Percentiles rank a stretch among this genome's conserved stretches.
phyloP scores from a whole-genome alignment of 352 stramenopile species.

The Globisporangium rhizosaccharum region DNA sequence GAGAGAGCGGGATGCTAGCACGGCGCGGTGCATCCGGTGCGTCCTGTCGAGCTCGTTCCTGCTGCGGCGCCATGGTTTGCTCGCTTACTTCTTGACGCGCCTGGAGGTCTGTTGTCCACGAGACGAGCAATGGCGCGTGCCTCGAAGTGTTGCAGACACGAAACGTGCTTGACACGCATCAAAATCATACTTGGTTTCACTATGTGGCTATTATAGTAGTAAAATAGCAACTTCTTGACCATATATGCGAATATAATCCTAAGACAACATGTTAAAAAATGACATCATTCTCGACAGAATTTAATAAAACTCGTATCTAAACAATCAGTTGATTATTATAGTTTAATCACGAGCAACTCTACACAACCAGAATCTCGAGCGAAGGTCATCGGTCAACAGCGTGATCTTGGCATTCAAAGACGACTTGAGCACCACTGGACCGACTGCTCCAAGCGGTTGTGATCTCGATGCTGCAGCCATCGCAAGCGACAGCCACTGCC shows the following conservation, averaged over 20 bases:
- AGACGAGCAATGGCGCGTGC: not conserved
- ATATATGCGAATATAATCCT: too few species aligned
- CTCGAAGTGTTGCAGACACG: too few species aligned
- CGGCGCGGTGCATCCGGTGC: conserved; percentile 31
- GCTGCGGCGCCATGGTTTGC: not conserved
- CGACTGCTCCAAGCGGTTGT: not conserved
- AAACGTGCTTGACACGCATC: not conserved
- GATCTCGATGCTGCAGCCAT: conserved; percentile 3
- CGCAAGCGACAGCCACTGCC: not conserved
- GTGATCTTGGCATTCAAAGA: conserved; percentile 14
- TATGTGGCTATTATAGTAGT: too few species aligned
- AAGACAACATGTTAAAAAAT: too few species aligned
- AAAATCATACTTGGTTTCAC: not conserved
- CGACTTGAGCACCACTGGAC: not conserved
- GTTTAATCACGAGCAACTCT: too few species aligned
- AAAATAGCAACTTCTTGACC: too few species aligned
- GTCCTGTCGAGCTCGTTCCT: conserved; percentile 18
- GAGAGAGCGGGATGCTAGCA: conserved; percentile 35
- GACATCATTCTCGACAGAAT: too few species aligned
- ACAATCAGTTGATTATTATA: too few species aligned
- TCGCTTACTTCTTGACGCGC: not conserved
- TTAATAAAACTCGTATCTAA: too few species aligned
- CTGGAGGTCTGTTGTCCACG: not conserved
- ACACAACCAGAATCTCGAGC: too few species aligned
- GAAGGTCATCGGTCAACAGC: too few species aligned